phyloP scores from a whole-genome alignment of 805 yeast genomes.

The Candida insectalens region DNA sequence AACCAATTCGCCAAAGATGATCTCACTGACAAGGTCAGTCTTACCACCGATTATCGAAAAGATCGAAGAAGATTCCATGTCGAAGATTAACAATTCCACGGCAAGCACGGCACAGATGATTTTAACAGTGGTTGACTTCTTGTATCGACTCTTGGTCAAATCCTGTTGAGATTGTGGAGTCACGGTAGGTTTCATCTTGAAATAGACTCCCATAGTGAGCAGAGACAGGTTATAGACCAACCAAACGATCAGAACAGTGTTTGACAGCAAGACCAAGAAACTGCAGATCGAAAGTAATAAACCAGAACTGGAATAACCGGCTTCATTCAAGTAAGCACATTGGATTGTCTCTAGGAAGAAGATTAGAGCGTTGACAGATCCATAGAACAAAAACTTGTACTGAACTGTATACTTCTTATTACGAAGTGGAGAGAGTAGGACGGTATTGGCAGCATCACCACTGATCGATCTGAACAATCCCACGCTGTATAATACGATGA shows the following conservation, averaged over 20 bases:
- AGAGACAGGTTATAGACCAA: constrained; percentile 22
- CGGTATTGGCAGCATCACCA: constrained; percentile 12
- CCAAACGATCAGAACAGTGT: constrained; percentile 22
- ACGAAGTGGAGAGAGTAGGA: constrained; percentile 10
- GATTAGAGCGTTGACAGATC: constrained; percentile 10
- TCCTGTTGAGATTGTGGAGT: not conserved
- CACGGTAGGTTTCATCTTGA: constrained; percentile 2
- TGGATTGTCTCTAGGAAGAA: constrained; percentile 10
- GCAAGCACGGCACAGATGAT: constrained; percentile 12
- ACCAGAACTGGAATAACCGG: constrained; percentile 17
- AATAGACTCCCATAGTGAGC: constrained; percentile 20
- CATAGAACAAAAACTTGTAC: constrained; percentile 16
- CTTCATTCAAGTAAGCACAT: constrained; percentile 13
- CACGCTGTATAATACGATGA: constrained; percentile 8
- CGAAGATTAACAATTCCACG: constrained; percentile 20
- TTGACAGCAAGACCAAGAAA: constrained; percentile 12
- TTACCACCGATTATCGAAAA: constrained; percentile 20
- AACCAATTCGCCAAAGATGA: constrained; percentile 18
- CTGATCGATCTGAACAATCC: constrained; percentile 9
- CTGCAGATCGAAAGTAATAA: constrained; percentile 12
- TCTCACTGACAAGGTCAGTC: constrained; percentile 10
- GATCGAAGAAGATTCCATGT: constrained; percentile 19
- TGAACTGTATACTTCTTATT: constrained; percentile 17
- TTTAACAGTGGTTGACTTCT: constrained; percentile 10
- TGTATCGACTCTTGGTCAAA: not conserved